phyloP scores from a whole-genome alignment of 225 moss, liverwort and hornwort genomes.

The Lunularia cruciata region DNA sequence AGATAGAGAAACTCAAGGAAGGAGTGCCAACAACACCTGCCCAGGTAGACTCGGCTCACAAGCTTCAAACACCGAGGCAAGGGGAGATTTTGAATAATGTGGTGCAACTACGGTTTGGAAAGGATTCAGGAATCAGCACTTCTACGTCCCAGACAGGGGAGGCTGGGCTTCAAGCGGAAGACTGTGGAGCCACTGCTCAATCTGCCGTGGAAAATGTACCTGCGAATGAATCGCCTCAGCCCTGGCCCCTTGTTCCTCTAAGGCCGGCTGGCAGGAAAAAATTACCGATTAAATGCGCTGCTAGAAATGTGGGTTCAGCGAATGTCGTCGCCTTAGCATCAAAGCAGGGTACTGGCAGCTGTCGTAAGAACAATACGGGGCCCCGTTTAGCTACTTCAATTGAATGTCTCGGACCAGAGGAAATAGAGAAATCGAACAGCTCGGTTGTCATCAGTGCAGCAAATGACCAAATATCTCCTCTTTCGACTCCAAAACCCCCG shows the following conservation, averaged over 20 bases:
- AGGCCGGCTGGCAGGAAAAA: slow-evolving; percentile 13
- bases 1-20: background rate
- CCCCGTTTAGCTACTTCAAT: background rate
- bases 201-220: background rate
- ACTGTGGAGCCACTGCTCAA: background rate
- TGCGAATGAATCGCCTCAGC: background rate
- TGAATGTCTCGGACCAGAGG: background rate
- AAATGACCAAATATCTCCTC: background rate
- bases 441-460: background rate
- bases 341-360: background rate
- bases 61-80: background rate
- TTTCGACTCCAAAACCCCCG: background rate
- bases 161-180: background rate
- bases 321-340: background rate
- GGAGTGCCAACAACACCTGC: background rate
- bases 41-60: background rate
- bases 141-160: background rate
- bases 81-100: background rate
- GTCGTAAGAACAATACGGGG: background rate
- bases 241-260: slow-evolving; percentile 13
- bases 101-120: background rate
- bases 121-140: background rate
- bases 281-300: slow-evolving; percentile 15
- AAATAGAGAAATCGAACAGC: background rate
- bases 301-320: slow-evolving; percentile 1